Percentiles rank a stretch among this genome's conserved stretches.
Evolutionary conservation across 352 stramenopile species (phyloP).

Genomic region (Hyaloperonospora arabidopsidis): DNA sequence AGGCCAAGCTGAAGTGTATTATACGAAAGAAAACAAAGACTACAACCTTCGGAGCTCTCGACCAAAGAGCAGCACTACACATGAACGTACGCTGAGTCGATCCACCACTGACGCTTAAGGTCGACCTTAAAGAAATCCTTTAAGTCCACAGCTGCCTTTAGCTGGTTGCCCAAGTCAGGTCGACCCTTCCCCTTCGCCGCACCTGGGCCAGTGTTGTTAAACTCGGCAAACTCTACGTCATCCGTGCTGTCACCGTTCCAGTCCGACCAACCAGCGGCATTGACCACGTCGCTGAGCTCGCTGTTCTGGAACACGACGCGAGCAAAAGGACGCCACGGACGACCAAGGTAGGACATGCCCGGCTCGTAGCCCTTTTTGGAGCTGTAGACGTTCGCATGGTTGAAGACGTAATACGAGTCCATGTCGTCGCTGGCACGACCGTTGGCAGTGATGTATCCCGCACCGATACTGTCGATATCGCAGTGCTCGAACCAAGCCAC

Average conservation of each 20-base stretch:
- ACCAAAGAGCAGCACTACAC: too few species aligned
- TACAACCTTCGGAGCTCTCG: too few species aligned
- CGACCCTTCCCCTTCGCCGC: too few species aligned
- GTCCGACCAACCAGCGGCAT: not conserved
- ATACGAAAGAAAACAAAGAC: too few species aligned
- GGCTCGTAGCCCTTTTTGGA: not conserved
- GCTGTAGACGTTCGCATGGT: slow-evolving; percentile 9
- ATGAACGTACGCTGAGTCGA: too few species aligned
- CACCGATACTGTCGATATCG: slow-evolving; percentile 8
- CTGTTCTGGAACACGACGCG: not conserved
- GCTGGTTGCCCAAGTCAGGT: too few species aligned
- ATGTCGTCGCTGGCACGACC: slow-evolving; percentile 1
- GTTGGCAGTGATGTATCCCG: slow-evolving; percentile 12
- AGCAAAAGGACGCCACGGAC: slow-evolving; percentile 3
- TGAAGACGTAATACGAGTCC: slow-evolving; percentile 13
- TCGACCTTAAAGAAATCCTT: too few species aligned
- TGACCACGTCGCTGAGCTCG: not conserved
- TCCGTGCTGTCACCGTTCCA: not conserved
- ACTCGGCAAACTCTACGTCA: not conserved
- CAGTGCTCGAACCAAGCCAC: slow-evolving; percentile 9
- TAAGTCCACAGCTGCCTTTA: too few species aligned
- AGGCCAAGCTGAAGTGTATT: too few species aligned
- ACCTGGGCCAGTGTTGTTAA: not conserved
- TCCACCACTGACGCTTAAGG: too few species aligned
- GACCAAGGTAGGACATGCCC: slow-evolving; percentile 3